Evolutionary conservation across 148 eudicot genomes (phyloP).

Genomic region (Vaccinium corymbosum): DNA sequence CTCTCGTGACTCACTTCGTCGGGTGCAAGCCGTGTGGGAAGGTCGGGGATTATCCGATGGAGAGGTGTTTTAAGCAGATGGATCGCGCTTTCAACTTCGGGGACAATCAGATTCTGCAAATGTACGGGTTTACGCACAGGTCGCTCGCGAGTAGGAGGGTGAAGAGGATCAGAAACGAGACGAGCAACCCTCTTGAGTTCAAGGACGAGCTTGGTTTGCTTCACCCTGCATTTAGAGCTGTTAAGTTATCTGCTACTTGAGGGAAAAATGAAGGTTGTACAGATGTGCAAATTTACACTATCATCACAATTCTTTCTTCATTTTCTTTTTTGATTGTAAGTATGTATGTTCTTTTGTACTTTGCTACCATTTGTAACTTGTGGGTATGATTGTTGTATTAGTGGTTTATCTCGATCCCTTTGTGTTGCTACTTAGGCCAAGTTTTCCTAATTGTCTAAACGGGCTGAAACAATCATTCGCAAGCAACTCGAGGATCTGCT

Average conservation of each 20-base stretch:
- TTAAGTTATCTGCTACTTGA: conserved; percentile 37
- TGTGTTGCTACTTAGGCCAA: not conserved
- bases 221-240: conserved; percentile 47
- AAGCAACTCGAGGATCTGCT: too few relatives aligned
- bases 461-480: too few relatives aligned
- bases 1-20: conserved; percentile 74
- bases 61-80: conserved; percentile 76
- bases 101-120: conserved; percentile 65
- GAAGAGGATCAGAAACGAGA: conserved; percentile 51
- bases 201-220: conserved; percentile 61
- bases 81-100: conserved; percentile 74
- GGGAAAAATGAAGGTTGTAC: not conserved
- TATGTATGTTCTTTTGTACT: not conserved
- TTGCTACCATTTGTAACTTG: conserved; percentile 2
- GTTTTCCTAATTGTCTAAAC: too few relatives aligned
- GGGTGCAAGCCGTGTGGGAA: conserved; percentile 78
- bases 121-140: conserved; percentile 63
- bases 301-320: not conserved
- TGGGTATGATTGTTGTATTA: conserved; percentile 13
- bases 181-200: conserved; percentile 45
- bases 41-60: conserved; percentile 59
- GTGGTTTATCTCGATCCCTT: not conserved
- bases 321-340: not conserved
- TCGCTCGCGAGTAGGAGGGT: conserved; percentile 56
- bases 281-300: too few relatives aligned